Evolutionary conservation across 768 basidiomycete species (phyloP).

Genomic region (Lactarius quietus): DNA sequence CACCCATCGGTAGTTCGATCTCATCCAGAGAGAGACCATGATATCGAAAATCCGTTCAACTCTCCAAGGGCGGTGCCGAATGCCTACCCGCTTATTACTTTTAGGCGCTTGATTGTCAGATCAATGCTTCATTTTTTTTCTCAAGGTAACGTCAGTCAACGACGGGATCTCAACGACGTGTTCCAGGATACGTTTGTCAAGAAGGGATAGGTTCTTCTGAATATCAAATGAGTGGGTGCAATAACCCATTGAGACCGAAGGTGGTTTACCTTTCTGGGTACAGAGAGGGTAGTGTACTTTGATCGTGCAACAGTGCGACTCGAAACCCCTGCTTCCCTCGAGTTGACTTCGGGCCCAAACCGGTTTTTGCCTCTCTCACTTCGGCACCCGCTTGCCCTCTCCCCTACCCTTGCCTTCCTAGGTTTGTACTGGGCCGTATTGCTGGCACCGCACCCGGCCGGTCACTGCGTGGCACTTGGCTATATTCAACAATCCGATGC

Average conservation of each 20-base stretch:
- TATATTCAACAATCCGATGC: slow-evolving; percentile 24
- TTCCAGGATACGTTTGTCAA: background rate
- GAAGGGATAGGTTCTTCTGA: slow-evolving; percentile 14
- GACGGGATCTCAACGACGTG: slow-evolving; percentile 2
- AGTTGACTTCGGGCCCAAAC: slow-evolving; percentile 20
- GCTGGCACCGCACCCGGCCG: slow-evolving; percentile 18
- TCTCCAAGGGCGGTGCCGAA: slow-evolving; percentile 10
- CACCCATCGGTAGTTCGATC: slow-evolving; percentile 16
- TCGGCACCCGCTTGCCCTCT: slow-evolving; percentile 16
- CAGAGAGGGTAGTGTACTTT: slow-evolving; percentile 5
- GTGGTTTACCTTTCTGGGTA: slow-evolving; percentile 14
- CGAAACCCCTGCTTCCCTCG: slow-evolving; percentile 20
- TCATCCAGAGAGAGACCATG: background rate
- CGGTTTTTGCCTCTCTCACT: slow-evolving; percentile 16
- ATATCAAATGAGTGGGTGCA: slow-evolving; percentile 17
- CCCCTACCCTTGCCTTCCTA: slow-evolving; percentile 11
- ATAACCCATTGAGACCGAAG: slow-evolving; percentile 14
- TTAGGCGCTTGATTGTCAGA: slow-evolving; percentile 14
- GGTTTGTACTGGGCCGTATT: slow-evolving; percentile 15
- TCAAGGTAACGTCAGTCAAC: slow-evolving; percentile 11
- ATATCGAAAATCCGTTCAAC: slow-evolving; percentile 14
- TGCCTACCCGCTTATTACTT: background rate
- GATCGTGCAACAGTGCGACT: slow-evolving; percentile 17
- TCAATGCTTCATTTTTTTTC: slow-evolving; percentile 16
- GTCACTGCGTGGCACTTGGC: slow-evolving; percentile 17